Conservation (phyloP, 768 basidiomycete genomes). For the Pleurotus giganteus region DNA sequence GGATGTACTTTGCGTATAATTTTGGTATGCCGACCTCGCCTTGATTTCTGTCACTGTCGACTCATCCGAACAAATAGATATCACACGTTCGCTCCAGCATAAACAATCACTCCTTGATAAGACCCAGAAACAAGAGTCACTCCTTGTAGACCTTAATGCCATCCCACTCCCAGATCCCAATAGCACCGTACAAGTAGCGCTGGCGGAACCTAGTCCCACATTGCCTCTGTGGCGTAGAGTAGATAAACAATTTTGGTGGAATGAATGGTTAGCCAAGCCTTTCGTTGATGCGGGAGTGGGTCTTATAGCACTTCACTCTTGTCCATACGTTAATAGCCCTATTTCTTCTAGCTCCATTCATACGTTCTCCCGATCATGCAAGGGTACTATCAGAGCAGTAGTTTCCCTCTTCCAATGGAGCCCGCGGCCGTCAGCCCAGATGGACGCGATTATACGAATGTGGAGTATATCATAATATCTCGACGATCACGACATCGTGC, state of each 20-base stretch:
- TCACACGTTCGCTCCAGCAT: slow-evolving; percentile 80
- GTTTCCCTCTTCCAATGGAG: slow-evolving; percentile 60
- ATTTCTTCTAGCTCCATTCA: slow-evolving; percentile 57
- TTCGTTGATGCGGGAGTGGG: slow-evolving; percentile 86
- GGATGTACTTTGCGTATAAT: slow-evolving; percentile 87
- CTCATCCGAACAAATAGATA: slow-evolving; percentile 42
- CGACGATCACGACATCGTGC: slow-evolving; percentile 86
- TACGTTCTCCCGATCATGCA: slow-evolving; percentile 93
- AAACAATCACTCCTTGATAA: slow-evolving; percentile 68
- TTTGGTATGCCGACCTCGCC: slow-evolving; percentile 56
- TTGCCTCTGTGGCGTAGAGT: slow-evolving; percentile 91
- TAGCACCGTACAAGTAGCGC: slow-evolving; percentile 17
- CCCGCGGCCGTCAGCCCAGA: slow-evolving; percentile 38
- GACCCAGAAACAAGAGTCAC: slow-evolving; percentile 52
- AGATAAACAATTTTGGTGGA: slow-evolving; percentile 95
- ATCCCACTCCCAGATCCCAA: slow-evolving; percentile 30
- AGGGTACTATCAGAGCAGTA: slow-evolving; percentile 80
- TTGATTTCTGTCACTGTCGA: background rate
- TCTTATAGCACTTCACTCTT: slow-evolving; percentile 6
- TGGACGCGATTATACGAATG: slow-evolving; percentile 43
- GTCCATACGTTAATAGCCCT: background rate
- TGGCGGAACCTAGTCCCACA: slow-evolving; percentile 71
- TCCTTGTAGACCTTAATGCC: slow-evolving; percentile 63
- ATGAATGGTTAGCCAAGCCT: slow-evolving; percentile 81
- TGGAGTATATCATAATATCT: slow-evolving; percentile 83